These are phyloP conservation scores for Stygiomarasmius scandens DNA, from an alignment of 1,284 basidiomycete genomes.

Conservation along the genomic window DNA sequence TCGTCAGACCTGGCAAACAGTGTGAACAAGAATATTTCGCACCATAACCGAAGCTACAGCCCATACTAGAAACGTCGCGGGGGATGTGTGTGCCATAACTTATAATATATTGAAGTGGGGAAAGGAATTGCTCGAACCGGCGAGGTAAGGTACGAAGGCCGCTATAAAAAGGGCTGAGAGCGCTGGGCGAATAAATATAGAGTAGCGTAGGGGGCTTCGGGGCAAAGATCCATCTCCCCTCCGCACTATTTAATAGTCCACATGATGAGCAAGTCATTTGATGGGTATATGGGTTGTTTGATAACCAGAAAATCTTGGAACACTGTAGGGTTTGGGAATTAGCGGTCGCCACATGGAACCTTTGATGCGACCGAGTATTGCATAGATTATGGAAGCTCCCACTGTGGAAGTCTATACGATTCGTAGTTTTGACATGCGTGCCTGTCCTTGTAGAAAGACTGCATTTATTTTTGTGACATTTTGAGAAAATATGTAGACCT, in stretches of 20 bases:
- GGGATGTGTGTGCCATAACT: constrained; percentile 66
- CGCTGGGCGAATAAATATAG: not conserved
- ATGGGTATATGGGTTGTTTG: not conserved
- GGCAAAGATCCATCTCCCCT: not conserved
- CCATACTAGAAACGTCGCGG: constrained; percentile 65
- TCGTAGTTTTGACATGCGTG: too few species aligned
- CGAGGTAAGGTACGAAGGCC: not conserved
- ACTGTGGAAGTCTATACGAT: too few species aligned
- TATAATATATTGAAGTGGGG: constrained; percentile 16
- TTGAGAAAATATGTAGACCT: too few species aligned
- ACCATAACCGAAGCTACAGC: constrained; percentile 55
- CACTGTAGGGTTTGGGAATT: too few species aligned
- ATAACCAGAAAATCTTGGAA: not conserved
- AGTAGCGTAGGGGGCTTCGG: not conserved
- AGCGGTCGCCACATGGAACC: too few species aligned
- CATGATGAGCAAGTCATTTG: not conserved
- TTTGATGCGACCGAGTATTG: too few species aligned
- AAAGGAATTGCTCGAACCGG: constrained; percentile 18
- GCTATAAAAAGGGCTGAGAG: not conserved
- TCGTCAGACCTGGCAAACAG: not conserved
- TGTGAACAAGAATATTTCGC: constrained; percentile 20
- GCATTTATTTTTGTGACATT: too few species aligned
- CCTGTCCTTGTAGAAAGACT: too few species aligned
- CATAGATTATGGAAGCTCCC: too few species aligned
- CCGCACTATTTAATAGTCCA: not conserved